phyloP scores from a whole-genome alignment of 345 rosid species.

The Lumnitzera racemosa region DNA sequence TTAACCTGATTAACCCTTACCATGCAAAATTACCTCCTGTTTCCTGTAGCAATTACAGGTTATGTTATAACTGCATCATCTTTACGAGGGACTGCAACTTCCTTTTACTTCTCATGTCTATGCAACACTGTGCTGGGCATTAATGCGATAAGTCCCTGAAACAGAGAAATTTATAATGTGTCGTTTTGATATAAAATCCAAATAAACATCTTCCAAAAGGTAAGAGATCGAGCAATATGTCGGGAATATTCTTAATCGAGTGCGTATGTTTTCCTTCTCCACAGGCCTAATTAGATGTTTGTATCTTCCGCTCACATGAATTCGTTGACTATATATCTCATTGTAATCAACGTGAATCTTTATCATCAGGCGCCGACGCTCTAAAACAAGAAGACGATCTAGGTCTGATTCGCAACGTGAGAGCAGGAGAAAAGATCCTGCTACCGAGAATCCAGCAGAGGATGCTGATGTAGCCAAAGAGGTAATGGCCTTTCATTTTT shows the following conservation, averaged over 20 bases:
- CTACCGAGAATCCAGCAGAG: conserved; percentile 12
- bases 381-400: conserved; percentile 31
- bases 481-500: conserved; percentile 11
- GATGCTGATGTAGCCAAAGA: conserved; percentile 13
- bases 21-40: neutral
- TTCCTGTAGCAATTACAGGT: neutral
- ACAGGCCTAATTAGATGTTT: no score
- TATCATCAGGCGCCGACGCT: conserved; percentile 23
- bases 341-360: neutral
- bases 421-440: conserved; percentile 17
- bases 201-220: no score
- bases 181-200: no score
- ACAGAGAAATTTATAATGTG: no score
- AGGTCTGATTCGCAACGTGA: conserved; percentile 21
- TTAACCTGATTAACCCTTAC: no score
- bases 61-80: neutral
- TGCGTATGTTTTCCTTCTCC: no score
- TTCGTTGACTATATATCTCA: neutral
- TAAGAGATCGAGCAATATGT: no score
- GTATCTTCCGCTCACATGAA: neutral
- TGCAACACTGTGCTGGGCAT: no score
- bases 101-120: no score
- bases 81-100: no score
- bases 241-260: no score
- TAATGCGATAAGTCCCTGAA: no score